Evolutionary conservation across 2,329 filamentous ascomycete species (phyloP).

Genomic region (Neonectria magnoliae): DNA sequence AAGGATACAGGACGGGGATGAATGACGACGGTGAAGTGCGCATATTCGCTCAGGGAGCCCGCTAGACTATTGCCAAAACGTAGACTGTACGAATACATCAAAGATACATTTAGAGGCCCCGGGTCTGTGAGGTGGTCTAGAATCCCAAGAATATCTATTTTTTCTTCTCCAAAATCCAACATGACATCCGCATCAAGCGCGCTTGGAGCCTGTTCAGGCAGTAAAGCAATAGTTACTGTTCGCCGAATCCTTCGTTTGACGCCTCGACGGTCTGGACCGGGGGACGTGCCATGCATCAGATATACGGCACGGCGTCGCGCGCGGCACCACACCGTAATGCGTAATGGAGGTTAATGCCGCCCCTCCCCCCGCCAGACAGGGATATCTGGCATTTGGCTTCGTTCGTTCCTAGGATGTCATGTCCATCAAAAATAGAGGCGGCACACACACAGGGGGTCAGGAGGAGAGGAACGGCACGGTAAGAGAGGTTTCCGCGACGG

Average conservation of each 20-base stretch:
- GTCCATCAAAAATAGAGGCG: not conserved
- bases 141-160: not conserved
- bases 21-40: not conserved
- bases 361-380: constrained; percentile 3
- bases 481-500: not conserved
- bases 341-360: constrained; percentile 17
- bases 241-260: not conserved
- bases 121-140: not conserved
- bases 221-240: not conserved
- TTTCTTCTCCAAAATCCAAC: not conserved
- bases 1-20: not conserved
- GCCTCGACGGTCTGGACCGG: not conserved
- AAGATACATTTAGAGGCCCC: not conserved
- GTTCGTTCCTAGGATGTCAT: not conserved
- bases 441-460: not conserved
- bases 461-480: not conserved
- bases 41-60: constrained; percentile 2
- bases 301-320: constrained; percentile 7
- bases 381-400: not conserved
- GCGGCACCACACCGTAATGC: constrained; percentile 17
- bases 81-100: not conserved
- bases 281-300: not conserved
- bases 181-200: constrained; percentile 8
- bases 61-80: not conserved
- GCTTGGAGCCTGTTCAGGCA: not conserved